Conservation (phyloP, 371 early-diverging fungal genomes). For the Lichtheimia ramosa region DNA sequence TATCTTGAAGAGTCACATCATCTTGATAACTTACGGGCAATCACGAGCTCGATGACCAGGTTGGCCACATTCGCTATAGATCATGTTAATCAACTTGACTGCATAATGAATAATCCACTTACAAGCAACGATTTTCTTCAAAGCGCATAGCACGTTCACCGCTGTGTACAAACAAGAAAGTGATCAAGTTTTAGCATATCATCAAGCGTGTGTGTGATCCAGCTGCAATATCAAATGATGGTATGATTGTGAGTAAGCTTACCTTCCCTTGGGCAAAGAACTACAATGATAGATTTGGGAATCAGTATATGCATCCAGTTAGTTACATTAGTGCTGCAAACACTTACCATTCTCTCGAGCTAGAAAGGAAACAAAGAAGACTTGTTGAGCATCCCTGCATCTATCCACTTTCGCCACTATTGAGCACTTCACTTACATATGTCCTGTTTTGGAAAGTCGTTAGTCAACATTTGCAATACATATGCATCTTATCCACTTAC, state of each 20-base stretch:
- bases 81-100: neutral
- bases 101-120: conserved; percentile 13
- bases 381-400: too few relatives aligned
- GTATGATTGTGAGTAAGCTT: neutral
- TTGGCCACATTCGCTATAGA: conserved; percentile 37
- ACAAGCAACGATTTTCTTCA: conserved; percentile 45
- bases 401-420: too few relatives aligned
- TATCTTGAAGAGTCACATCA: neutral
- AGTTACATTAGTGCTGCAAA: too few relatives aligned
- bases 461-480: neutral
- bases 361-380: neutral
- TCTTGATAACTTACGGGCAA: conserved; percentile 36
- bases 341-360: conserved; percentile 37
- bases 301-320: too few relatives aligned
- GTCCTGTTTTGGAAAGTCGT: conserved; percentile 22
- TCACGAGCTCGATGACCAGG: conserved; percentile 40
- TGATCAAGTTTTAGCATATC: neutral
- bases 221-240: neutral
- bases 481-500: conserved; percentile 10
- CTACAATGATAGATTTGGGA: conserved; percentile 6
- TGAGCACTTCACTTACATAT: conserved; percentile 31
- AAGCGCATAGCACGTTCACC: conserved; percentile 47
- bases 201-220: too few relatives aligned
- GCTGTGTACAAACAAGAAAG: conserved; percentile 10
- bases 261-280: conserved; percentile 43